These are phyloP conservation scores for Zygosaccharomyces kombuchaensis DNA, from an alignment of 805 yeast genomes.

Conservation along the genomic window DNA sequence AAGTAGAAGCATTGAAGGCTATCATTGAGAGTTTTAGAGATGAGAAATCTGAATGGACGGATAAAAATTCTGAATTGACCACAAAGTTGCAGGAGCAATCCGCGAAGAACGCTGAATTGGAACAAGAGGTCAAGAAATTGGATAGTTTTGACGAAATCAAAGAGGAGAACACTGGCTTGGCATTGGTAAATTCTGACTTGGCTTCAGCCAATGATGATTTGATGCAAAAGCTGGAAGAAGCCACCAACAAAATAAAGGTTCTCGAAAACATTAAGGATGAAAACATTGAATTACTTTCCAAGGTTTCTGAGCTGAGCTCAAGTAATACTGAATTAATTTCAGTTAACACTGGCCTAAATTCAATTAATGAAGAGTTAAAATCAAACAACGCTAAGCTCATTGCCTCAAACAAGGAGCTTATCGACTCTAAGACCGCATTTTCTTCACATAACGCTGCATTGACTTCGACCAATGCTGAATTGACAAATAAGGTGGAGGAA, in stretches of 20 bases:
- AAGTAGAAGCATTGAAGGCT: neutral
- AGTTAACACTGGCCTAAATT: neutral
- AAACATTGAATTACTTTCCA: neutral
- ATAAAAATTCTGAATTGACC: neutral
- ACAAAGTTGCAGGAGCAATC: neutral
- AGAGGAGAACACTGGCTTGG: conserved; percentile 2
- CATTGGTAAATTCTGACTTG: conserved; percentile 2
- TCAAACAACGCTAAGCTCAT: neutral
- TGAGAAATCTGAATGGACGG: neutral
- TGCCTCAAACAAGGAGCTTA: neutral
- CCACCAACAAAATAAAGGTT: neutral
- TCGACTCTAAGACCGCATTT: neutral
- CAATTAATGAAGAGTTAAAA: neutral
- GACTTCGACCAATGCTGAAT: neutral
- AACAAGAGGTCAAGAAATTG: neutral
- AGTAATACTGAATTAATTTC: neutral
- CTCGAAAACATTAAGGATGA: neutral
- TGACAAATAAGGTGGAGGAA: neutral
- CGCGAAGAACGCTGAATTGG: neutral
- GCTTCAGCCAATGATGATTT: conserved; percentile 1
- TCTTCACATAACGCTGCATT: neutral
- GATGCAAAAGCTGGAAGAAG: neutral
- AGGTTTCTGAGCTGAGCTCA: neutral
- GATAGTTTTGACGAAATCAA: neutral
- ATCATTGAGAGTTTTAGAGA: neutral